Evolutionary conservation across 2,329 filamentous ascomycete genomes (phyloP).

Genomic region (Aspergillus udagawae): DNA sequence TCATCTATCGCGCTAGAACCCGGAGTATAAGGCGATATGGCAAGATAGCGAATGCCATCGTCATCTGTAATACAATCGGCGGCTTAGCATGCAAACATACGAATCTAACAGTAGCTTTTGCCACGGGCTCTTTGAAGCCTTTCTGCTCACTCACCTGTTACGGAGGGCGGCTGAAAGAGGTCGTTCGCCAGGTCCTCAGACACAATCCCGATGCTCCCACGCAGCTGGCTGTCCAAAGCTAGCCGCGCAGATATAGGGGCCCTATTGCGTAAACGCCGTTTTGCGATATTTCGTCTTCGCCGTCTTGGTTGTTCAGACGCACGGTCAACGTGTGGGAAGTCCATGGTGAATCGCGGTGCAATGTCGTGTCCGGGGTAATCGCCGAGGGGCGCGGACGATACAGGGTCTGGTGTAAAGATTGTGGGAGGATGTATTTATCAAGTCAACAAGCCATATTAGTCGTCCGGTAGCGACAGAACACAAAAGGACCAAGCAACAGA

Average conservation of each 20-base stretch:
- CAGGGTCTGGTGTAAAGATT: not conserved
- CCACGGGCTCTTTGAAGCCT: conserved; percentile 3
- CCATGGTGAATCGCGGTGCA: conserved; percentile 34
- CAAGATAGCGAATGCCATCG: conserved; percentile 40
- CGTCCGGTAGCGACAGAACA: not conserved
- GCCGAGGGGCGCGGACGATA: conserved; percentile 7
- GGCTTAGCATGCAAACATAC: not conserved
- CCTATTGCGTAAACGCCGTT: conserved; percentile 55
- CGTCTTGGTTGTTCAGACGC: conserved; percentile 47
- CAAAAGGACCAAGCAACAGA: not conserved
- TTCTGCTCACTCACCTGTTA: conserved; percentile 44
- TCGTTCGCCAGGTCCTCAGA: conserved; percentile 82
- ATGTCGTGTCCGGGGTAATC: not conserved
- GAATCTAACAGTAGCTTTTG: not conserved
- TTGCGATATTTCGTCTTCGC: conserved; percentile 45
- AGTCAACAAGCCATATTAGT: conserved; percentile 5
- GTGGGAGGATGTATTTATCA: not conserved
- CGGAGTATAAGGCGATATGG: conserved; percentile 45
- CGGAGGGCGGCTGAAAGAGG: conserved; percentile 61
- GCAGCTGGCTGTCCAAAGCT: conserved; percentile 78
- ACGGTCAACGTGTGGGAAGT: conserved; percentile 37
- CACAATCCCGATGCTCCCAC: conserved; percentile 78
- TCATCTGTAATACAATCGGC: conserved; percentile 19
- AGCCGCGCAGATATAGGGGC: conserved; percentile 74
- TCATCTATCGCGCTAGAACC: conserved; percentile 49